phyloP scores from a whole-genome alignment of 2,329 filamentous ascomycete genomes.

The Sporothrix euskadiensis region DNA sequence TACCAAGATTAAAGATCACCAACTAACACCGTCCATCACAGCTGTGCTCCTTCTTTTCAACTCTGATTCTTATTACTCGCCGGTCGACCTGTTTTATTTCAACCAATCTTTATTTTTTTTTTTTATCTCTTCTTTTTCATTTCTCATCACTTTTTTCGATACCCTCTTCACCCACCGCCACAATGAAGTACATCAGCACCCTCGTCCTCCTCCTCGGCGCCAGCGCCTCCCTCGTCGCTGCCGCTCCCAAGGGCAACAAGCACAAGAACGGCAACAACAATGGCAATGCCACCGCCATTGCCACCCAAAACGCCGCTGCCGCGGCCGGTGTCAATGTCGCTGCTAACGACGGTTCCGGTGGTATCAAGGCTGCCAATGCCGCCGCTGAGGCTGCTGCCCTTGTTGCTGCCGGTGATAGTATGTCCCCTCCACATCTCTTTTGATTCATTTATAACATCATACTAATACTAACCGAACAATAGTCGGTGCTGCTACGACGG shows the following conservation, averaged over 20 bases:
- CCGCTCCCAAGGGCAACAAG: conserved; percentile 27
- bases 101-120: not conserved
- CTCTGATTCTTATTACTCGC: conserved; percentile 23
- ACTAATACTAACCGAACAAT: not conserved
- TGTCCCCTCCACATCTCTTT: not conserved
- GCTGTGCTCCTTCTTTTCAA: conserved; percentile 24
- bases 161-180: not conserved
- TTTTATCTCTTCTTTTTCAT: not conserved
- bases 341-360: conserved; percentile 27
- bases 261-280: not conserved
- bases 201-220: conserved; percentile 30
- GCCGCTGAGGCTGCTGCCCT: conserved; percentile 29
- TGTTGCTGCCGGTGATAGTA: conserved; percentile 27
- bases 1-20: not conserved
- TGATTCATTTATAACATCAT: too few relatives aligned
- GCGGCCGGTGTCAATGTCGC: conserved; percentile 28
- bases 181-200: conserved; percentile 31
- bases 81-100: conserved; percentile 24
- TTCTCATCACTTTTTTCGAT: not conserved
- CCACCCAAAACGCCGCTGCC: conserved; percentile 6
- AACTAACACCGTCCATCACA: not conserved
- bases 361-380: conserved; percentile 23
- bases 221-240: conserved; percentile 29
- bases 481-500: conserved; percentile 30
- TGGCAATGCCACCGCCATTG: conserved; percentile 10